Percentiles rank a stretch among this genome's conserved stretches.
Evolutionary conservation across 73 alveolate species (phyloP).

Genomic region (Paramecium pentaurelia): DNA sequence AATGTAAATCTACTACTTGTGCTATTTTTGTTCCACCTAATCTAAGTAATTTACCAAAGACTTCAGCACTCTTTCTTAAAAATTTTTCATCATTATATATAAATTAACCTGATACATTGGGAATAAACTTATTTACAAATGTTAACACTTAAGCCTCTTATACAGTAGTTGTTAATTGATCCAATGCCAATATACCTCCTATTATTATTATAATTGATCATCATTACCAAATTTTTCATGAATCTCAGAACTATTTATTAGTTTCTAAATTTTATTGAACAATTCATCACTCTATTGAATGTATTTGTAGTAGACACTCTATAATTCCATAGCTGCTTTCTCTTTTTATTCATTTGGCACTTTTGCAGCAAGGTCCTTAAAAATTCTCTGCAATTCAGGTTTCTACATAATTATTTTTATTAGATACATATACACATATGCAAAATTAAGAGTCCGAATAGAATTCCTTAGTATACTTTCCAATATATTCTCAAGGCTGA

Average conservation of each 20-base stretch:
- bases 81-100: constrained; percentile 18
- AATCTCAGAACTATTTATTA: neutral
- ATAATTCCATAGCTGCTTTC: neutral
- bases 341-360: neutral
- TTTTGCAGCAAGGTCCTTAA: neutral
- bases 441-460: neutral
- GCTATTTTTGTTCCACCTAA: constrained; percentile 55
- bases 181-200: constrained; percentile 13
- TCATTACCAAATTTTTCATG: neutral
- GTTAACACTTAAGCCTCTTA: constrained; percentile 17
- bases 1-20: neutral
- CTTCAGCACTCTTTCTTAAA: constrained; percentile 52
- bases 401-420: constrained; percentile 16
- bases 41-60: constrained; percentile 44
- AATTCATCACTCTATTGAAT: neutral
- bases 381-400: constrained; percentile 32
- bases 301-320: neutral
- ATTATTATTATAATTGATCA: neutral
- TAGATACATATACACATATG: neutral
- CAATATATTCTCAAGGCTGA: neutral
- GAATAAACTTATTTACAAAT: constrained; percentile 9
- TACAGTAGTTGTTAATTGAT: neutral
- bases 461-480: neutral
- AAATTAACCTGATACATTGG: constrained; percentile 8
- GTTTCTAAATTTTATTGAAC: neutral